Evolutionary conservation across 2,329 filamentous ascomycete genomes (phyloP).

Genomic region (Phoma sp.): DNA sequence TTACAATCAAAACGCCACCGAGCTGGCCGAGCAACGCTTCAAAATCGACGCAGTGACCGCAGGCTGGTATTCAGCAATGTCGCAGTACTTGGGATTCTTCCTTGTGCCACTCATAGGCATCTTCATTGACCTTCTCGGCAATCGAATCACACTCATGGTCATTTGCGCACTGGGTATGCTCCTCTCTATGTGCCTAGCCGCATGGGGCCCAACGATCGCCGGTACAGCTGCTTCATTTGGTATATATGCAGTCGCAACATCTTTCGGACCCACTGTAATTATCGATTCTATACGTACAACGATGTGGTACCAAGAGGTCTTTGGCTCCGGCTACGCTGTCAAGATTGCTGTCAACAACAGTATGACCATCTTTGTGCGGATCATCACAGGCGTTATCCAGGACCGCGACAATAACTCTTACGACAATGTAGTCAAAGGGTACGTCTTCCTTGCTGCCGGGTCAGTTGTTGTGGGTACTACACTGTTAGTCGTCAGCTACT

Average conservation of each 20-base stretch:
- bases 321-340: conserved; percentile 66
- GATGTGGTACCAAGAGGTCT: conserved; percentile 67
- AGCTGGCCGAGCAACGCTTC: conserved; percentile 67
- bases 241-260: conserved; percentile 64
- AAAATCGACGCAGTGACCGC: conserved; percentile 62
- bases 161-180: conserved; percentile 61
- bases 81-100: conserved; percentile 66
- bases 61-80: conserved; percentile 66
- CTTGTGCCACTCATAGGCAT: conserved; percentile 64
- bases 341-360: conserved; percentile 70
- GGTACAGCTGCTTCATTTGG: conserved; percentile 68
- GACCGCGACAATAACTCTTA: conserved; percentile 66
- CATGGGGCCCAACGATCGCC: conserved; percentile 57
- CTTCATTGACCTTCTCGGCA: conserved; percentile 64
- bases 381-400: conserved; percentile 66
- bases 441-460: conserved; percentile 61
- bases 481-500: conserved; percentile 51
- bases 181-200: conserved; percentile 62
- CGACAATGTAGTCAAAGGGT: conserved; percentile 62
- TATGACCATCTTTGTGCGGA: conserved; percentile 67
- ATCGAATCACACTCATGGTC: conserved; percentile 57
- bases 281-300: conserved; percentile 68
- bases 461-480: conserved; percentile 57
- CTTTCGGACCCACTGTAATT: conserved; percentile 64
- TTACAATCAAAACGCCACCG: conserved; percentile 66